Conservation (phyloP, 1,284 basidiomycete genomes). For the Cutaneotrichosporon daszewskae region DNA sequence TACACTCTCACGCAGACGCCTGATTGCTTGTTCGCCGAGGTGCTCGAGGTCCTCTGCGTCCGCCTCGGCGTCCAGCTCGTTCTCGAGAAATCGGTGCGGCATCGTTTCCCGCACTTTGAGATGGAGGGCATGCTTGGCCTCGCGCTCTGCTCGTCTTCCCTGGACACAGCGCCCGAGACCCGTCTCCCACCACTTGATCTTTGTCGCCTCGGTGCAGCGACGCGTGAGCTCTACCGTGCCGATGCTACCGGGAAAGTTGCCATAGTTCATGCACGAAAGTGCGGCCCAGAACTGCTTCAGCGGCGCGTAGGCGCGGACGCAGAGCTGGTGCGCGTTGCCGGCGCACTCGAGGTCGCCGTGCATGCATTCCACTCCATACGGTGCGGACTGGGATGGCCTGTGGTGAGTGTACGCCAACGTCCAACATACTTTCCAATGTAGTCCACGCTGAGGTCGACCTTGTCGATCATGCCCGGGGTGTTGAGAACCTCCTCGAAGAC, state of each 20-base stretch:
- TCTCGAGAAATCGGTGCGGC: not conserved
- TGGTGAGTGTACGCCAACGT: not conserved
- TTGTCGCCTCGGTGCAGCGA: conserved; percentile 59
- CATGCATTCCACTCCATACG: conserved; percentile 68
- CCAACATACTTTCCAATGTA: conserved; percentile 67
- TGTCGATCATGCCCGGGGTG: conserved; percentile 53
- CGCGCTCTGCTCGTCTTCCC: conserved; percentile 13
- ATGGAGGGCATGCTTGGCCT: not conserved
- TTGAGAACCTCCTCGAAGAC: conserved; percentile 66
- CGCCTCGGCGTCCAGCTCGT: conserved; percentile 3
- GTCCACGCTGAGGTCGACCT: conserved; percentile 63
- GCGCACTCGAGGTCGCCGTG: conserved; percentile 70
- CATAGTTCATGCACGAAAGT: conserved; percentile 67
- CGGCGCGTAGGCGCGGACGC: conserved; percentile 51
- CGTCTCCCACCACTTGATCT: conserved; percentile 62
- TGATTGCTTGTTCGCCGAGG: conserved; percentile 28
- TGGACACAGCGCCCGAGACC: conserved; percentile 58
- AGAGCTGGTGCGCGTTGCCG: conserved; percentile 79
- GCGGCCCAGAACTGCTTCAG: conserved; percentile 61
- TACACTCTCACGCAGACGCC: conserved; percentile 59
- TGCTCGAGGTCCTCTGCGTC: conserved; percentile 20
- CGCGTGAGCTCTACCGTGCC: conserved; percentile 62
- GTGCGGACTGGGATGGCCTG: conserved; percentile 40
- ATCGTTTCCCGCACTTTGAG: no score
- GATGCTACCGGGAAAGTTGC: conserved; percentile 56